These are phyloP conservation scores for Neckera pumila DNA, from an alignment of 225 moss, liverwort and hornwort species.

Conservation along the genomic window DNA sequence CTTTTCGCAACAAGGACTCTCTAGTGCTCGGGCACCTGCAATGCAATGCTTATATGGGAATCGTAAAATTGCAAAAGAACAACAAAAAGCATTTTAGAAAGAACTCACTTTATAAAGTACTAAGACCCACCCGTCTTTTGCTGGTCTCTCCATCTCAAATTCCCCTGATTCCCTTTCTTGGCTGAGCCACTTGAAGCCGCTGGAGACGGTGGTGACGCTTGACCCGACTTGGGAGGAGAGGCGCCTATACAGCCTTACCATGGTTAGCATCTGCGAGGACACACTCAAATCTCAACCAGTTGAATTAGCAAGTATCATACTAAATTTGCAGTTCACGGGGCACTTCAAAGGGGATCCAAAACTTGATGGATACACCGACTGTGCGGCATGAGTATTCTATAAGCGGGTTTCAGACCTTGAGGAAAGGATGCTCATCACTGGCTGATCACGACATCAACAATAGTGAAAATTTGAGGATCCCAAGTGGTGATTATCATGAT, in stretches of 20 bases:
- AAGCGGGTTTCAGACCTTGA: neutral
- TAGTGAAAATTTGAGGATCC: neutral
- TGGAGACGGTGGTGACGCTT: slow-evolving; percentile 14
- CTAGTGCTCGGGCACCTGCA: slow-evolving; percentile 12
- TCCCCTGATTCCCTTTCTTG: slow-evolving; percentile 25
- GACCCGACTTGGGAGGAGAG: neutral
- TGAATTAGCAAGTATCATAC: too few relatives aligned
- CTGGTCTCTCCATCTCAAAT: slow-evolving; percentile 46
- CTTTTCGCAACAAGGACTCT: slow-evolving; percentile 37
- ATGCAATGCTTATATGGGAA: neutral
- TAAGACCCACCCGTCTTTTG: slow-evolving; percentile 14
- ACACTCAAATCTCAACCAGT: neutral
- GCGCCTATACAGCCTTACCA: neutral
- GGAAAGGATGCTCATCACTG: neutral
- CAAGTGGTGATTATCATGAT: neutral
- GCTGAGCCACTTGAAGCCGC: slow-evolving; percentile 10
- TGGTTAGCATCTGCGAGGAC: neutral
- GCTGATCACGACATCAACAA: neutral
- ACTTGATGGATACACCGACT: neutral
- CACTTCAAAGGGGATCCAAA: neutral
- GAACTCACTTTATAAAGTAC: neutral
- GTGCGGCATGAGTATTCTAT: neutral
- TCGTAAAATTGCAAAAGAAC: neutral
- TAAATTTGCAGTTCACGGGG: neutral
- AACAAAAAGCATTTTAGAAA: neutral